Evolutionary conservation across 257 asterid species (phyloP).

Genomic region (Solanum pinnatisectum): DNA sequence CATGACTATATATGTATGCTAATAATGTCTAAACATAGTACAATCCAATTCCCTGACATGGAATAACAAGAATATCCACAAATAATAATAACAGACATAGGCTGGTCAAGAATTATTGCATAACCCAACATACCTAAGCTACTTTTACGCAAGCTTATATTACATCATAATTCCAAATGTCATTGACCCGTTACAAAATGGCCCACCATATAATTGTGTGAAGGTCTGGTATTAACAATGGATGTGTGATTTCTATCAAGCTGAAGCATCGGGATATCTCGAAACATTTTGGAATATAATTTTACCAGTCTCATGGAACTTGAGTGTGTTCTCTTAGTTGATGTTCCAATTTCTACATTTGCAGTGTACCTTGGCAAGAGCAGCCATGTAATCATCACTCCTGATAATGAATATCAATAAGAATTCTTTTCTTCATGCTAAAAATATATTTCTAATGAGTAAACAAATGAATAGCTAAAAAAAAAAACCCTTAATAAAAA

Average conservation of each 20-base stretch:
- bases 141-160: not conserved
- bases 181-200: not conserved
- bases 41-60: not conserved
- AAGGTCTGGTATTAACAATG: not conserved
- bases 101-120: not conserved
- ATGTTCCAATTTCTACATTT: constrained; percentile 57
- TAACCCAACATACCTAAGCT: not conserved
- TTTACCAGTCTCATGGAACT: not conserved
- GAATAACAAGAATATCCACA: not conserved
- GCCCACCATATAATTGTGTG: not conserved
- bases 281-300: not conserved
- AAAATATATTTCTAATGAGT: not conserved
- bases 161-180: not conserved
- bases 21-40: not conserved
- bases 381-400: constrained; percentile 83
- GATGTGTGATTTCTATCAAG: not conserved
- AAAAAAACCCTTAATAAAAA: not conserved
- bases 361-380: constrained; percentile 85
- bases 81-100: not conserved
- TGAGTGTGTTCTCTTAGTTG: not conserved
- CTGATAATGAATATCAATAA: constrained; percentile 17
- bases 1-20: not conserved
- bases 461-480: not conserved
- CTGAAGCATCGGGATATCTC: not conserved
- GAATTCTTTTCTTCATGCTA: not conserved